A percentile compares a stretch with the other conserved stretches of the same genome.
Conservation (phyloP, 495 filamentous ascomycete genomes). For the Saxophila tyrrhenica region DNA sequence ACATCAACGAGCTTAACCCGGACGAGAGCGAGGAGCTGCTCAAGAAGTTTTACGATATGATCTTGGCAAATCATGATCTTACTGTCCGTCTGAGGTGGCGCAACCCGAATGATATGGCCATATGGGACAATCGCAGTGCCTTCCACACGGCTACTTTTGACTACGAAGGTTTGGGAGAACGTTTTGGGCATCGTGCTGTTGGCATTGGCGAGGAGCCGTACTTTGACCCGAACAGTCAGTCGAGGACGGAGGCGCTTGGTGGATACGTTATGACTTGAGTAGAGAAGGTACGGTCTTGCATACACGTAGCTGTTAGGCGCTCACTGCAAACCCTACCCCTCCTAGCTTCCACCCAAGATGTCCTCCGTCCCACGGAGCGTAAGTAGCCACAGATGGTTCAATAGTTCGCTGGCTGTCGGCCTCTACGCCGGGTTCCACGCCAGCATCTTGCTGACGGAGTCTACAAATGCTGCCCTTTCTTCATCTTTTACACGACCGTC, state of each 20-base stretch:
- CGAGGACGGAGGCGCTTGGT: conserved; percentile 12
- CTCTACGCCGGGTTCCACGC: no score
- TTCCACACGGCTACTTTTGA: conserved; percentile 66
- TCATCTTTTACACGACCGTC: no score
- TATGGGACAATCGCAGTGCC: conserved; percentile 68
- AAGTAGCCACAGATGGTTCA: no score
- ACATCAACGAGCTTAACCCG: conserved; percentile 55
- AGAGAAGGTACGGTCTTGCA: no score
- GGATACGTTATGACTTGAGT: not conserved
- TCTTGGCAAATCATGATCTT: conserved; percentile 69
- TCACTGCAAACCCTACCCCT: no score
- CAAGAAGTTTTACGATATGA: conserved; percentile 28
- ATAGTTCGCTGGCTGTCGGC: no score
- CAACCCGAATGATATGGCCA: conserved; percentile 37
- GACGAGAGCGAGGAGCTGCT: conserved; percentile 54
- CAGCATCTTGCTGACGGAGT: no score
- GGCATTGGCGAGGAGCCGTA: conserved; percentile 62
- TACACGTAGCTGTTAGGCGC: not conserved
- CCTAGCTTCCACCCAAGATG: no score
- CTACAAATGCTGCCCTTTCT: no score
- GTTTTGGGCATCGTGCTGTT: conserved; percentile 52
- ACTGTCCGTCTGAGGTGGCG: conserved; percentile 54
- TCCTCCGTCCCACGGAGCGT: no score
- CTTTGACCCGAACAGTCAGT: conserved; percentile 35
- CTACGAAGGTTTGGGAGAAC: conserved; percentile 41